Evolutionary conservation across 2,329 filamentous ascomycete genomes (phyloP).

Genomic region (Diplodia corticola): DNA sequence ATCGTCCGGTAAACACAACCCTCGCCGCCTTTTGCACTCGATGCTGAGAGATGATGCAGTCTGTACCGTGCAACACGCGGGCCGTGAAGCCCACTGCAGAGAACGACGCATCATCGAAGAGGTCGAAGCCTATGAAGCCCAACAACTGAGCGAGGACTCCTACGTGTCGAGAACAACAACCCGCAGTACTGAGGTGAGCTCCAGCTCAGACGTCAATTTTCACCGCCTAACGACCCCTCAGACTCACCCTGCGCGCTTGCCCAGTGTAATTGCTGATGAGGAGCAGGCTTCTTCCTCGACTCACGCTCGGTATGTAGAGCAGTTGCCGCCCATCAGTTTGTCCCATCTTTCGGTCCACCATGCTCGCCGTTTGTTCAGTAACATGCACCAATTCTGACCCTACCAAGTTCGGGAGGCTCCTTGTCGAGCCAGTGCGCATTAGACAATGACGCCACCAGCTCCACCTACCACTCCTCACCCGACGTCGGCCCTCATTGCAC

Average conservation of each 20-base stretch:
- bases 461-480: not conserved
- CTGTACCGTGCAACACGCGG: conserved; percentile 2
- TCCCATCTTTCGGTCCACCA: not conserved
- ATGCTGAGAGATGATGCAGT: not conserved
- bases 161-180: conserved; percentile 31
- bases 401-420: conserved; percentile 12
- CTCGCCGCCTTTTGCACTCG: not conserved
- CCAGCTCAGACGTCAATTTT: not conserved
- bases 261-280: not conserved
- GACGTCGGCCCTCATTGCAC: not conserved
- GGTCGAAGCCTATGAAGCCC: conserved; percentile 27
- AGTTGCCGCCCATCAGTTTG: not conserved
- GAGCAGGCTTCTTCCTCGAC: conserved; percentile 15
- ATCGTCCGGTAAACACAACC: conserved; percentile 3
- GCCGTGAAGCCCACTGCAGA: not conserved
- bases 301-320: conserved; percentile 11
- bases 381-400: not conserved
- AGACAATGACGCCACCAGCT: not conserved
- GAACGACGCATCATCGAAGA: conserved; percentile 23
- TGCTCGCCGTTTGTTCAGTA: not conserved
- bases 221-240: not conserved
- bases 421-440: not conserved
- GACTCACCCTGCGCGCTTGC: not conserved
- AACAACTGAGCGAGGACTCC: conserved; percentile 31
- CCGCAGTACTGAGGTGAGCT: conserved; percentile 29